Conservation (phyloP, 2,329 filamentous ascomycete genomes). For the Talaromyces sp. region DNA sequence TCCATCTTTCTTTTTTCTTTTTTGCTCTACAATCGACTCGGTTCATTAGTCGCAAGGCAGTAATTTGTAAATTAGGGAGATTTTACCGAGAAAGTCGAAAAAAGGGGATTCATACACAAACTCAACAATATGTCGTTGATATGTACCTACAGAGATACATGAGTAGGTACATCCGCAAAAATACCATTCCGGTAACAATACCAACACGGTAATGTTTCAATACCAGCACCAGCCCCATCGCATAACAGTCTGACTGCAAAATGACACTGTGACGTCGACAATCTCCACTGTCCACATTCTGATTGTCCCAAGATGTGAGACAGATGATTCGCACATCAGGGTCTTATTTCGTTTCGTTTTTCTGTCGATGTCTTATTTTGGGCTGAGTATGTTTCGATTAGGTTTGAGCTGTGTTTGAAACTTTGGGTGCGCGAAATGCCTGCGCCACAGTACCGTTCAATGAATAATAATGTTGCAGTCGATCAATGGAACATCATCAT, state of each 20-base stretch:
- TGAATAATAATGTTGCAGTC: too few relatives aligned
- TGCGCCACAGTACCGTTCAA: background rate
- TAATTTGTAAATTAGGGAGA: background rate
- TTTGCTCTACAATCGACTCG: too few relatives aligned
- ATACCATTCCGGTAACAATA: background rate
- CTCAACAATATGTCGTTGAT: background rate
- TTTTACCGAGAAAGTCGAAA: background rate
- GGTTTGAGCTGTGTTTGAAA: background rate
- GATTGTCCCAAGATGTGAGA: background rate
- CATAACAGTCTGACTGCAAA: background rate
- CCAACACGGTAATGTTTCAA: background rate
- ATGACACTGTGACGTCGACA: background rate
- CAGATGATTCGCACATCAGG: background rate
- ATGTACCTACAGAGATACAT: background rate
- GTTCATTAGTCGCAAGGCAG: too few relatives aligned
- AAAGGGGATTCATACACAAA: background rate
- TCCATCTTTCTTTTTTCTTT: background rate
- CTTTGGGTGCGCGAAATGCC: background rate
- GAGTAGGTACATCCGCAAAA: background rate
- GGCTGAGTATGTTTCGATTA: too few relatives aligned
- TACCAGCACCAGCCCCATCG: background rate
- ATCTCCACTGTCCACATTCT: background rate
- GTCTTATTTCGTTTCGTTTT: background rate
- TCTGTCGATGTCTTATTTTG: background rate
- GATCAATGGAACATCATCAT: background rate